Evolutionary conservation across 169 alveolate genomes (phyloP), one percentile per base, ranked within the genome.

Genomic region (Nephromyces sp.): DNA sequence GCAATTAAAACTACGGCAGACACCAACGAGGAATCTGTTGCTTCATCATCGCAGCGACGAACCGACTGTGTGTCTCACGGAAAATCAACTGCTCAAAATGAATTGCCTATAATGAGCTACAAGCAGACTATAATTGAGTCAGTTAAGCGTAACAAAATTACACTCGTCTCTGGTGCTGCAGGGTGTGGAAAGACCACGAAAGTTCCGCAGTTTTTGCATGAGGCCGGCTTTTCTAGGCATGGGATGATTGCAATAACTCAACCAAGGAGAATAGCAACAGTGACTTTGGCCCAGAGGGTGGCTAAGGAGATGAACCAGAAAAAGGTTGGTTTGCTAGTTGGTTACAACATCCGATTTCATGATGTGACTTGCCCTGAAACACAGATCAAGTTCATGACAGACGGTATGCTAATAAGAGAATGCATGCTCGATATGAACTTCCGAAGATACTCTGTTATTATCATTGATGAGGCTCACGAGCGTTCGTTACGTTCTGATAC

Each of bases 401-500:
- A 6, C 52, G 53, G 24, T 24, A n/a, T 30, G 52, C 1, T 1
- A 0, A 5, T 2, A 28, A 2, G 34, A 27, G 69, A 29, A 5
- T 24, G 2, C 33, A 27, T 43, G 0, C 27, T 25, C 33, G 69
- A 63, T 15, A 8, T 27, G 28, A 28, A 57, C 0, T 4, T 71
- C 3, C 62, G 64, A 22, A n/a, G 35, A 32, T 65, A 64, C 4
- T 52, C 78, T n/a, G 78, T 70, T 43, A 32, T 78, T 3, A 72
- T 78, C n/a, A 74, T 78, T 35, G 84, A 78, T 65, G 84, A 78
- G 52, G 79, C 77, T 15, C 88, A 83, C 72, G 88, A 83, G 53
- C 75, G 88, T 4, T 82, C 71, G 61, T 65, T 78, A 31, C 86
- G 79, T 30, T 81, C 84, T 3, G 88, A 83, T 27, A 64, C 79